Evolutionary conservation across 768 basidiomycete genomes (phyloP).

Genomic region (Gyrodon lividus): DNA sequence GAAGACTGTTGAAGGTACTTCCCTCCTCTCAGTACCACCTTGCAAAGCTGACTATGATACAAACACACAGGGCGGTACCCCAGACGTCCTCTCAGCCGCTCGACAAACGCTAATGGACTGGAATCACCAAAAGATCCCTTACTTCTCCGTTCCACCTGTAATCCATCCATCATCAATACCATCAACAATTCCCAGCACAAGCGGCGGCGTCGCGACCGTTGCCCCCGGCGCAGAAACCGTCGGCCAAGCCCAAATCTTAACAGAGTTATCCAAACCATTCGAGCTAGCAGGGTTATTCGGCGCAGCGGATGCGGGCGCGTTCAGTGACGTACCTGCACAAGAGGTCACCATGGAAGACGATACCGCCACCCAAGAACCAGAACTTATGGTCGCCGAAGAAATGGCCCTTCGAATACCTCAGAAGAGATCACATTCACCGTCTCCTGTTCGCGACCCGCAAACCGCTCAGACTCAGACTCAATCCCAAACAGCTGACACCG

Average conservation of each 20-base stretch:
- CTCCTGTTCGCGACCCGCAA: not conserved
- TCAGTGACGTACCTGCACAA: conserved; percentile 44
- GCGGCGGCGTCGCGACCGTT: conserved; percentile 39
- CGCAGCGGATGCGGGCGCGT: conserved; percentile 78
- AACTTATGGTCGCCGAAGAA: conserved; percentile 41
- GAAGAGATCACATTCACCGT: conserved; percentile 22
- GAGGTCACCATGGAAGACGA: conserved; percentile 48
- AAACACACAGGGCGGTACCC: conserved; percentile 73
- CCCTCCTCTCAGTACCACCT: not conserved
- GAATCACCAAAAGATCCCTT: conserved; percentile 96
- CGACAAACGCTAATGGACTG: conserved; percentile 85
- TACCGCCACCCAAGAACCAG: conserved; percentile 32
- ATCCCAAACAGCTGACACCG: not conserved
- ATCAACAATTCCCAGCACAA: conserved; percentile 31
- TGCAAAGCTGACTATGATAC: not conserved
- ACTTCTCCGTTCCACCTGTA: conserved; percentile 75
- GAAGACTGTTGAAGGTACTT: conserved; percentile 76
- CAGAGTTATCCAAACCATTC: conserved; percentile 73
- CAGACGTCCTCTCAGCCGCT: conserved; percentile 80
- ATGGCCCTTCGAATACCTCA: conserved; percentile 33
- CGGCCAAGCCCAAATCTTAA: conserved; percentile 78
- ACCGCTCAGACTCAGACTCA: not conserved
- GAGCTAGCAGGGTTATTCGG: conserved; percentile 79
- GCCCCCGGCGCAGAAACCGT: conserved; percentile 78
- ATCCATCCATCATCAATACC: conserved; percentile 79